Percentiles rank a stretch among this genome's conserved stretches.
Evolutionary conservation across 306 rosid species (phyloP).

Genomic region (Dalbergia cultrata): DNA sequence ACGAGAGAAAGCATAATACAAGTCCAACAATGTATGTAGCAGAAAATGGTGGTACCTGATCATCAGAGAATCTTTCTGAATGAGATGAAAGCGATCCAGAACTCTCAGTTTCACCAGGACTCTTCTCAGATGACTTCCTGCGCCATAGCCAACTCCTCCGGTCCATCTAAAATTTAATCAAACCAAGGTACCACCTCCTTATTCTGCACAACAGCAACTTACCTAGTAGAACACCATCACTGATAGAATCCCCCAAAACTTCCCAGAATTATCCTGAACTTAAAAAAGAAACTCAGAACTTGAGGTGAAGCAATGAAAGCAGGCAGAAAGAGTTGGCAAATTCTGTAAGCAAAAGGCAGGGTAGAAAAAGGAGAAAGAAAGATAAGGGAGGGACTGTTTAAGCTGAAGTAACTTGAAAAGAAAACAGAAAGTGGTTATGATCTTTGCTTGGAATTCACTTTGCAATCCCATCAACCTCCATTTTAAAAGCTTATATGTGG

Average conservation of each 20-base stretch:
- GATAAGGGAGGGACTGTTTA: slow-evolving; percentile 26
- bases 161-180: slow-evolving; percentile 59
- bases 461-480: slow-evolving; percentile 50
- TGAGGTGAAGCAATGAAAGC: neutral
- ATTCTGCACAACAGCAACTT: slow-evolving; percentile 36
- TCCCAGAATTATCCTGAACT: slow-evolving; percentile 7
- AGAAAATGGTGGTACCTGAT: slow-evolving; percentile 44
- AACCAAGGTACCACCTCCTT: slow-evolving; percentile 41
- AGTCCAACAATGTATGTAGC: slow-evolving; percentile 25
- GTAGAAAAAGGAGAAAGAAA: slow-evolving; percentile 21
- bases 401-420: slow-evolving; percentile 45
- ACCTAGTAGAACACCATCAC: slow-evolving; percentile 26
- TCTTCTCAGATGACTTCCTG: slow-evolving; percentile 72
- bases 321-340: slow-evolving; percentile 33
- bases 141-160: slow-evolving; percentile 77
- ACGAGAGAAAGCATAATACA: slow-evolving; percentile 27
- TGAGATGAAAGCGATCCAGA: slow-evolving; percentile 71
- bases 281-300: slow-evolving; percentile 1
- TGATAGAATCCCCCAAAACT: slow-evolving; percentile 22
- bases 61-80: slow-evolving; percentile 75
- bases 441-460: slow-evolving; percentile 77
- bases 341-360: slow-evolving; percentile 43
- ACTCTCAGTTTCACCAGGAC: slow-evolving; percentile 74
- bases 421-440: slow-evolving; percentile 46
- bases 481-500: slow-evolving; percentile 30